phyloP scores from a whole-genome alignment of 805 yeast species.

The Ogataea corticis region DNA sequence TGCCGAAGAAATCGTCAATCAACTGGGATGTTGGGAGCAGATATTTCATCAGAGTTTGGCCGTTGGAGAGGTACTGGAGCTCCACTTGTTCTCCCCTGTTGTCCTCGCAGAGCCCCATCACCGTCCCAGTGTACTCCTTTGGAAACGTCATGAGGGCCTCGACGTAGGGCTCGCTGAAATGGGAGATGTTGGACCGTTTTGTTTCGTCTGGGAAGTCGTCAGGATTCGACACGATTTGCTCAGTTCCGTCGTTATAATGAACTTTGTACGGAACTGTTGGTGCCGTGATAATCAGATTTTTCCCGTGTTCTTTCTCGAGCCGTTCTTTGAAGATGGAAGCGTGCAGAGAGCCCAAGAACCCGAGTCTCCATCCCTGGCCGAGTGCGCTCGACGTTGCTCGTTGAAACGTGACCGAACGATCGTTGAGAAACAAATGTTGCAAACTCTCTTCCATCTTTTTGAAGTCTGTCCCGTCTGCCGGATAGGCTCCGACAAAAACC shows the following conservation, averaged over 20 bases:
- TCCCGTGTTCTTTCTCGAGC: slow-evolving; percentile 90
- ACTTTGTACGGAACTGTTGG: slow-evolving; percentile 94
- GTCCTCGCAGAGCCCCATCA: slow-evolving; percentile 80
- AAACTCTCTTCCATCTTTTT: slow-evolving; percentile 86
- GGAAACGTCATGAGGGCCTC: slow-evolving; percentile 91
- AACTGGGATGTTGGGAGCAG: slow-evolving; percentile 83
- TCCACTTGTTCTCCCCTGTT: slow-evolving; percentile 84
- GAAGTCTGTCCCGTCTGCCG: slow-evolving; percentile 92
- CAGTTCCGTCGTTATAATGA: slow-evolving; percentile 63
- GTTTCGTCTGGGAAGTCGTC: slow-evolving; percentile 82
- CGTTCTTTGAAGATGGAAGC: slow-evolving; percentile 94
- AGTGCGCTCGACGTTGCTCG: slow-evolving; percentile 91
- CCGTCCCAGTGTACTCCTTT: slow-evolving; percentile 82
- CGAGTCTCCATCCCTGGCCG: slow-evolving; percentile 98
- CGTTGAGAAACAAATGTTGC: slow-evolving; percentile 85
- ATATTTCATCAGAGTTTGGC: slow-evolving; percentile 80
- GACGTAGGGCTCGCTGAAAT: slow-evolving; percentile 81
- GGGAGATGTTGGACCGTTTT: slow-evolving; percentile 41
- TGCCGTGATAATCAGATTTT: slow-evolving; percentile 85
- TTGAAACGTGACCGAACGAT: slow-evolving; percentile 84
- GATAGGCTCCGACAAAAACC: slow-evolving; percentile 98
- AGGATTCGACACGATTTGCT: slow-evolving; percentile 77
- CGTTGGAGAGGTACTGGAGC: slow-evolving; percentile 70
- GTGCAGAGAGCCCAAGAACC: slow-evolving; percentile 91
- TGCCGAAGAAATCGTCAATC: slow-evolving; percentile 95